Evolutionary conservation across 1,284 basidiomycete species (phyloP).

Genomic region (Trichosporon faecale): DNA sequence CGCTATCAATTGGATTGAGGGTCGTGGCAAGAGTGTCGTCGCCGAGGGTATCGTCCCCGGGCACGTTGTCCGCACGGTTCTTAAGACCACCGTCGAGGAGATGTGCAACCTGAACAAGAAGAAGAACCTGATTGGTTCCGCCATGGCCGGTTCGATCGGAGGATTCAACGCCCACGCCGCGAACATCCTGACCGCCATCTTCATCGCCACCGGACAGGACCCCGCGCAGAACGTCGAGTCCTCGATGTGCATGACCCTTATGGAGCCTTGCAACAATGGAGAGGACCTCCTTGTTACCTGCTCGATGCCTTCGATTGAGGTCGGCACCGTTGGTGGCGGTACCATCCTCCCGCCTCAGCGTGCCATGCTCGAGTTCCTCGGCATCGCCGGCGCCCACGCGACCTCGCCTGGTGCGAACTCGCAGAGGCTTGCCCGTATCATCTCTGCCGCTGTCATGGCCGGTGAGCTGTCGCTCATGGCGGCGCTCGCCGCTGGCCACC

Average conservation of each 20-base stretch:
- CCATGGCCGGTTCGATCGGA: conserved; percentile 95
- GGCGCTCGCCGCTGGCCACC: conserved; percentile 85
- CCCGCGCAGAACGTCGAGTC: conserved; percentile 99
- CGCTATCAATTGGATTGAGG: conserved; percentile 99
- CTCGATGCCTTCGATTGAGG: conserved; percentile 94
- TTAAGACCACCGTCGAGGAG: conserved; percentile 92
- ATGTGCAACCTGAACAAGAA: conserved; percentile 91
- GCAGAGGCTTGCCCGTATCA: conserved; percentile 77
- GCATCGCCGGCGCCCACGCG: conserved; percentile 78
- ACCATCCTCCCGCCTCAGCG: conserved; percentile 85
- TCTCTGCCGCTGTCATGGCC: conserved; percentile 88
- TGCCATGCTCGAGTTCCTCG: conserved; percentile 88
- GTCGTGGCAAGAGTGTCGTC: conserved; percentile 94
- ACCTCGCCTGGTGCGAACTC: conserved; percentile 81
- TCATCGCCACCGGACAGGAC: conserved; percentile 95
- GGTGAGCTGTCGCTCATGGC: conserved; percentile 85
- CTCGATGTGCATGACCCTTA: conserved; percentile 95
- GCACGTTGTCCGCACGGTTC: conserved; percentile 76
- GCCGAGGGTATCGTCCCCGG: conserved; percentile 93
- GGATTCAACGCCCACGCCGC: conserved; percentile 99
- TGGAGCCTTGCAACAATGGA: conserved; percentile 92
- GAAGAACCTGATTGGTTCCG: conserved; percentile 97
- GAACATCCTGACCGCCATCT: conserved; percentile 95
- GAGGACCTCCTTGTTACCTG: conserved; percentile 87
- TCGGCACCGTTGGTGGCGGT: conserved; percentile 93